These are phyloP conservation scores for Coniella lustricola DNA, from an alignment of 2,329 filamentous ascomycete species.

Conservation along the genomic window DNA sequence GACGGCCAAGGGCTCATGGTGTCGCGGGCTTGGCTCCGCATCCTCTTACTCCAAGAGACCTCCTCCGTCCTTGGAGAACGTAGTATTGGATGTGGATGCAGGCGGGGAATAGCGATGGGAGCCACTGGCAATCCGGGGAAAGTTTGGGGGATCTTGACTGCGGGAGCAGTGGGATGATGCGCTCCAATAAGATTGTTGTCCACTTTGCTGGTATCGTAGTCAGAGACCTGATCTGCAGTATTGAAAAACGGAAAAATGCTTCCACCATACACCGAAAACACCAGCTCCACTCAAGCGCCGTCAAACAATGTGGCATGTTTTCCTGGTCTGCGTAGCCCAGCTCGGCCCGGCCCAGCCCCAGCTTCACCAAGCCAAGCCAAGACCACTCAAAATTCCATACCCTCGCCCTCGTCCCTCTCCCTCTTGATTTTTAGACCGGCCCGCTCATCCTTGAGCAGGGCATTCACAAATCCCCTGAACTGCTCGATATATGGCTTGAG, in stretches of 20 bases:
- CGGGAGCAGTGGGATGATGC: constrained; percentile 6
- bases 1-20: neutral
- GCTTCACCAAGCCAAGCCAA: neutral
- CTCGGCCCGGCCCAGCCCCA: neutral
- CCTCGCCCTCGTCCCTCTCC: constrained; percentile 43
- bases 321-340: too few relatives aligned
- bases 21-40: neutral
- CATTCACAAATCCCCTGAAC: constrained; percentile 75
- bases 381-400: constrained; percentile 44
- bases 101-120: constrained; percentile 5
- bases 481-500: constrained; percentile 87
- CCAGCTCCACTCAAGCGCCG: neutral
- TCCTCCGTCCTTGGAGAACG: constrained; percentile 7
- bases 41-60: neutral
- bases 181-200: constrained; percentile 11
- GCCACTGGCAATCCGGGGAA: constrained; percentile 12
- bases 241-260: constrained; percentile 13
- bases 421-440: constrained; percentile 45
- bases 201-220: neutral
- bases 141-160: constrained; percentile 7
- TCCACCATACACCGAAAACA: constrained; percentile 12
- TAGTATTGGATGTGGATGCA: constrained; percentile 3
- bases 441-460: constrained; percentile 69
- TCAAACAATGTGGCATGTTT: neutral
- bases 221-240: neutral